Conservation (phyloP, 768 basidiomycete species). For the Mycena metata region DNA sequence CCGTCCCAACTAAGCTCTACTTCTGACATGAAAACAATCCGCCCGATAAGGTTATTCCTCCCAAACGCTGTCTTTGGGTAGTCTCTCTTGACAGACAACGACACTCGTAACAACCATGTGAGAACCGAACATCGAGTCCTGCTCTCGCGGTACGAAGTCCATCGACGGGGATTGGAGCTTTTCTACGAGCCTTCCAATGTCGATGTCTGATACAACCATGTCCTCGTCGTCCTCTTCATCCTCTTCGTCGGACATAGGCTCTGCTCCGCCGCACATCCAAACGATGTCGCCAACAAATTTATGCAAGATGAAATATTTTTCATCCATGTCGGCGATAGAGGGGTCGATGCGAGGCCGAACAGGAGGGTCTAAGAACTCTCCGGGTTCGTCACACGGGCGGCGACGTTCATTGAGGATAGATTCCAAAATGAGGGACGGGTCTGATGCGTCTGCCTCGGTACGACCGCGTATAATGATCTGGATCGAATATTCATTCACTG, state of each 20-base stretch:
- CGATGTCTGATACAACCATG: constrained; percentile 25
- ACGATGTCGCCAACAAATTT: constrained; percentile 32
- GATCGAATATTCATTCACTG: constrained; percentile 29
- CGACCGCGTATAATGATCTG: constrained; percentile 24
- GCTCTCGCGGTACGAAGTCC: constrained; percentile 21
- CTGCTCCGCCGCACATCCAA: constrained; percentile 28
- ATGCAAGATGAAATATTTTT: constrained; percentile 28
- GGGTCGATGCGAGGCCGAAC: constrained; percentile 16
- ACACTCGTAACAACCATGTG: not conserved
- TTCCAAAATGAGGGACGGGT: constrained; percentile 9
- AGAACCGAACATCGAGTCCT: constrained; percentile 26
- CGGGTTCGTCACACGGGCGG: constrained; percentile 15
- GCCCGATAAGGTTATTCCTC: too few species aligned
- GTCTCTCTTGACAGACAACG: too few species aligned
- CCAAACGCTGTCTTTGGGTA: constrained; percentile 1
- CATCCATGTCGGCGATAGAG: constrained; percentile 27
- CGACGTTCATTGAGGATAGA: constrained; percentile 13
- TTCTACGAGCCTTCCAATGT: constrained; percentile 11
- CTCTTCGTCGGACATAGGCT: constrained; percentile 27
- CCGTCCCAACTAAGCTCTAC: too few species aligned
- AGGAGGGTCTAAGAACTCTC: constrained; percentile 22
- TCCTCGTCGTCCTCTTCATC: constrained; percentile 18
- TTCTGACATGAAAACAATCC: too few species aligned
- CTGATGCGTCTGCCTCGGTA: constrained; percentile 22
- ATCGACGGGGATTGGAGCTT: constrained; percentile 16